Percentiles rank a stretch among this genome's conserved stretches.
phyloP scores from a whole-genome alignment of 2,329 filamentous ascomycete species.

The Pseudogymnoascus sp. region DNA sequence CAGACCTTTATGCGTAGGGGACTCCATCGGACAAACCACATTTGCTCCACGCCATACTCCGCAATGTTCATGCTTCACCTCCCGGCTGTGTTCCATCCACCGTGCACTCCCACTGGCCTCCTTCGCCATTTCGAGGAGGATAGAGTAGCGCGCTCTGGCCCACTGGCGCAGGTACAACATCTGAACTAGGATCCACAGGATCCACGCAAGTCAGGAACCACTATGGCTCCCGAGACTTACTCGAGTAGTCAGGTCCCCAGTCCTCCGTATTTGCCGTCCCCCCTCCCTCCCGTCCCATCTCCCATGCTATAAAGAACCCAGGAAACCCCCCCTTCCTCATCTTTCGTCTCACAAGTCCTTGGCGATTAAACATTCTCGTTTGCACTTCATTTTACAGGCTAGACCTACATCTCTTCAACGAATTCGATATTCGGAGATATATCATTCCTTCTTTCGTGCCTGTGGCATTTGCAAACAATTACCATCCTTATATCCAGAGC shows the following conservation, averaged over 20 bases:
- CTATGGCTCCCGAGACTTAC: conserved; percentile 8
- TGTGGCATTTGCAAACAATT: conserved; percentile 6
- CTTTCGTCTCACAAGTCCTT: conserved; percentile 8
- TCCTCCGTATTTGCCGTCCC: background rate
- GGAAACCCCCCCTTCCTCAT: background rate
- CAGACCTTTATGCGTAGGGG: conserved; percentile 5
- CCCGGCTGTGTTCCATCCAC: background rate
- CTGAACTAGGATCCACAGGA: conserved; percentile 1
- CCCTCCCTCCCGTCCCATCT: background rate
- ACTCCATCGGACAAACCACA: conserved; percentile 8
- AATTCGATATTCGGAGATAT: conserved; percentile 9
- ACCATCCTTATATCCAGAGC: conserved; percentile 1
- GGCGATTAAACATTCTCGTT: conserved; percentile 9
- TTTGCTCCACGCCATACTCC: conserved; percentile 8
- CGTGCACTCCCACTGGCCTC: background rate
- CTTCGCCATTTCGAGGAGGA: background rate
- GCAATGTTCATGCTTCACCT: conserved; percentile 7
- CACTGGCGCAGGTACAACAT: conserved; percentile 4
- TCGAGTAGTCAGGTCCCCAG: conserved; percentile 7
- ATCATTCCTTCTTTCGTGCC: conserved; percentile 7
- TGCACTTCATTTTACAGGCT: conserved; percentile 10
- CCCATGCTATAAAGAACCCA: conserved; percentile 8
- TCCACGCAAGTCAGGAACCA: conserved; percentile 8
- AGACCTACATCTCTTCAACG: conserved; percentile 9
- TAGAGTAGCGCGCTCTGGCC: background rate